Base-by-base conservation (phyloP, 371 early-diverging fungal species). In the Apophysomyces variabilis region DNA sequence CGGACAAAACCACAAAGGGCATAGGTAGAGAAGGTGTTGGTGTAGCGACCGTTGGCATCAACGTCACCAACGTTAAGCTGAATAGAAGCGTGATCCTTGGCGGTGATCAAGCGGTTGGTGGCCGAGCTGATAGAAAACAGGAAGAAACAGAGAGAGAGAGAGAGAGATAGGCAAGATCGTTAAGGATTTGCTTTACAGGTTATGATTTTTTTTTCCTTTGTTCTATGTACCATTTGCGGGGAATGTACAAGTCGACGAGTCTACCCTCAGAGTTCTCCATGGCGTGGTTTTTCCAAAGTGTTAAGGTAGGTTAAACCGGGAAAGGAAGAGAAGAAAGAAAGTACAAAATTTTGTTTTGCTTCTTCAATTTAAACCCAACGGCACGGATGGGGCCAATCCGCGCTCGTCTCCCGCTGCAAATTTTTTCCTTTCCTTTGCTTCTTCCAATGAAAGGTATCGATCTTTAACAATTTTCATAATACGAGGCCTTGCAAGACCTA, bases 31-130 rank as follows among this genome's bases (percentile, higher is more conserved):
- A 78, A 89, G 76, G 84, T 72, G 70, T 92, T 92, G 69, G 88
- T 91, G 77, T 83, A 72, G 67, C 86, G 86, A 74, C 98, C 99
- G 66, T 85, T 86, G 69, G 90, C 92, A 76, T 97, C 94, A 71
- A 99, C 97, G 69, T 96, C 94, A 66, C 86, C 96, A 74, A 99
- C 83, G 94, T 95, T 97, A 90, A 99, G 90, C 87, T 98, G 99
- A 82, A 99, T 94, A 56, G 97, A 91, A 63, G 98, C 94, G 90
- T 99, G 99, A 89, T 99, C 99, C 91, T 98, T 78, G 70, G 81
- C 79, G 68, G 78, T 78, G 69, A 83, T 83, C 64, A 80, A 72
- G 69, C 79, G 80, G 78, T 79, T 80, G 68, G 84, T 80, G 75
- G 84, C 81, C 63, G 81, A 80, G 73, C 80, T 80, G 70, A 50